Base-by-base conservation (phyloP, 2,329 filamentous ascomycete genomes). In the Biscogniauxia mediterranea region DNA sequence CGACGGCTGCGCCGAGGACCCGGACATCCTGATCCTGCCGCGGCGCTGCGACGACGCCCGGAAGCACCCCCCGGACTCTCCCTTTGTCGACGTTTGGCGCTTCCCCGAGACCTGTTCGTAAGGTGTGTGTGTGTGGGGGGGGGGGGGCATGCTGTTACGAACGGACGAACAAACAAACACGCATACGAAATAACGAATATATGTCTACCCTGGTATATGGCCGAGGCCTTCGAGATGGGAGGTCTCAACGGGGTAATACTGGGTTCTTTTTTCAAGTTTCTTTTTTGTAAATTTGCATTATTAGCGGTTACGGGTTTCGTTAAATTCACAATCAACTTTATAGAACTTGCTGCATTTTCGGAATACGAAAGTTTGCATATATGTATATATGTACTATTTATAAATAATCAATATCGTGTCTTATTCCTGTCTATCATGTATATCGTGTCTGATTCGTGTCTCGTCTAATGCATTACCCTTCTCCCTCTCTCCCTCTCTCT, bases 11-110 rank as follows among this genome's bases (percentile, higher is more conserved):
- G 57, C 52, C n/a, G 54, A 55, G 23, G 61, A 63, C 1, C 60
- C 63, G 8, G 55, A 65, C 32, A 67, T 66, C 32, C 58, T 69
- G 19, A 63, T 68, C 49, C 56, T 68, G 15, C 67, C 66, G 52
- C 64, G 66, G 13, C 56, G 52, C 9, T 70, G 66, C 61, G 59
- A 67, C 55, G 64, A 68, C 52, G 59, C 53, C 2, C 49, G 66
- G 25, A 68, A 66, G 5, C 64, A 67, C 42, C 11, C 51, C 20
- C 21, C n/a, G 15, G 28, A 46, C 15, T 55, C 25, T 42, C 26
- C n/a, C n/a, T 46, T 55, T 26, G 6, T 13, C 23, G 28, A 20
- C n/a, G 32, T 20, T 23, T n/a, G 17, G 46, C 23, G 28, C 15
- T 52, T 32, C 19, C 46, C 21, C 21, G 56, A 53, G 50, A 28